Evolutionary conservation across 2,329 filamentous ascomycete species (phyloP).

Genomic region (Rutstroemia sp.): DNA sequence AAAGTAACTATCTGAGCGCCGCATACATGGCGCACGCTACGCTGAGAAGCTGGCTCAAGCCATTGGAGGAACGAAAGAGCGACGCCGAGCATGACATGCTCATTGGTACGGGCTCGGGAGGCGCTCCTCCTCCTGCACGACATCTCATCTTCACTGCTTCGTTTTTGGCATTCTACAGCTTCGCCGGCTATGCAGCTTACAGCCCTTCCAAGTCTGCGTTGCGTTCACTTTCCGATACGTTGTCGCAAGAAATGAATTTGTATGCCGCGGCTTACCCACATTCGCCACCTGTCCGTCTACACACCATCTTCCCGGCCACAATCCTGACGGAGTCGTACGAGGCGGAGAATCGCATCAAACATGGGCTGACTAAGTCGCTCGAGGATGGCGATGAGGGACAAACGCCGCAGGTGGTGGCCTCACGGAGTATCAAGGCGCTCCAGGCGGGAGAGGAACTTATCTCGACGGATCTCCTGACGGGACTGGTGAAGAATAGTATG

Average conservation of each 20-base stretch:
- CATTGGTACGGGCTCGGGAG: no score
- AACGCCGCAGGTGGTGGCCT: conserved; percentile 69
- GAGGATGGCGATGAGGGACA: conserved; percentile 74
- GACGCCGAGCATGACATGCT: conserved; percentile 9
- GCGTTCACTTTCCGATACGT: conserved; percentile 69
- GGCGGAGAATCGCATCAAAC: conserved; percentile 70
- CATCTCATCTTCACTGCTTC: conserved; percentile 86
- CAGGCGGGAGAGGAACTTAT: conserved; percentile 69
- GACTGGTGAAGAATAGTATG: conserved; percentile 61
- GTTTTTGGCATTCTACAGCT: conserved; percentile 61
- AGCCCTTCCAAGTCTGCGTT: conserved; percentile 77
- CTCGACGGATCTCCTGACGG: conserved; percentile 63
- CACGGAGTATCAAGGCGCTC: conserved; percentile 58
- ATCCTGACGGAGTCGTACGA: conserved; percentile 73
- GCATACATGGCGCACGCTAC: conserved; percentile 77
- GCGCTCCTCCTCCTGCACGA: conserved; percentile 15
- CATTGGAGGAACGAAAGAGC: conserved; percentile 32
- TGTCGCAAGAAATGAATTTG: conserved; percentile 74
- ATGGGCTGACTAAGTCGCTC: conserved; percentile 65
- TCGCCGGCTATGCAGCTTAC: conserved; percentile 78
- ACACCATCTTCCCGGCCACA: conserved; percentile 47
- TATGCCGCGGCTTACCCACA: conserved; percentile 72
- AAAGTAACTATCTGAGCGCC: conserved; percentile 80
- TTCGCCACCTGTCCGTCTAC: not conserved
- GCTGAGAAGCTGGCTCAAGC: conserved; percentile 65